Conservation (phyloP, 805 yeast genomes). For the Brettanomyces naardenensis region DNA sequence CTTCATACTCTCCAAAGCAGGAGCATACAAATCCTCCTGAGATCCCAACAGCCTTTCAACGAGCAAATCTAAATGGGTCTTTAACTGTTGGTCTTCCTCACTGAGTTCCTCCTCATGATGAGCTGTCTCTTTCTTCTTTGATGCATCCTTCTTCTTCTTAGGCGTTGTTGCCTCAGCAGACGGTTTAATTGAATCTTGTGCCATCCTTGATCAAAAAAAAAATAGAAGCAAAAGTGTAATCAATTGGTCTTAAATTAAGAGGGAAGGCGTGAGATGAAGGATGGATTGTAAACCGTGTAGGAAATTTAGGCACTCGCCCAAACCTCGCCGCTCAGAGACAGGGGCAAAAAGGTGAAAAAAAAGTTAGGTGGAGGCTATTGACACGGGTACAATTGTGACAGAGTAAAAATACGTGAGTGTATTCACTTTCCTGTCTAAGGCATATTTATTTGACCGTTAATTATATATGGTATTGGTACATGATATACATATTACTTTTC, state of each 20-base stretch:
- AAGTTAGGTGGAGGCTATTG: no score
- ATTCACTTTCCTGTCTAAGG: no score
- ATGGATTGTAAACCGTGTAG: no score
- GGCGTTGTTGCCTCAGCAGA: conserved; percentile 5
- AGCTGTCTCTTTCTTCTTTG: conserved; percentile 10
- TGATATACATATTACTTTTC: neutral
- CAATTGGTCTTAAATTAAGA: no score
- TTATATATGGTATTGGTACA: neutral
- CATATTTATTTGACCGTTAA: no score
- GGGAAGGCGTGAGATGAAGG: neutral
- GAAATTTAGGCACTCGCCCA: no score
- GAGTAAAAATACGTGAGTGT: no score
- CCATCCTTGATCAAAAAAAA: conserved; percentile 1
- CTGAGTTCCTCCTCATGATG: conserved; percentile 69
- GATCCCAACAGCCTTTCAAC: conserved; percentile 70
- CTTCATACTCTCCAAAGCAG: conserved; percentile 65
- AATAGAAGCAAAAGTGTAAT: neutral
- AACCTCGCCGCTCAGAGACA: no score
- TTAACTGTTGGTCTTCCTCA: conserved; percentile 87
- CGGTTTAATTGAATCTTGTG: conserved; percentile 2
- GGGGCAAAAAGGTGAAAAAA: no score
- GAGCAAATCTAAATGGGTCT: conserved; percentile 76
- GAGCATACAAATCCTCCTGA: conserved; percentile 41
- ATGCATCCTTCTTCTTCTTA: conserved; percentile 5
- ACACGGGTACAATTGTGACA: no score